These are phyloP conservation scores for Kwoniella bestiolae DNA, from an alignment of 768 basidiomycete species.

Conservation along the genomic window DNA sequence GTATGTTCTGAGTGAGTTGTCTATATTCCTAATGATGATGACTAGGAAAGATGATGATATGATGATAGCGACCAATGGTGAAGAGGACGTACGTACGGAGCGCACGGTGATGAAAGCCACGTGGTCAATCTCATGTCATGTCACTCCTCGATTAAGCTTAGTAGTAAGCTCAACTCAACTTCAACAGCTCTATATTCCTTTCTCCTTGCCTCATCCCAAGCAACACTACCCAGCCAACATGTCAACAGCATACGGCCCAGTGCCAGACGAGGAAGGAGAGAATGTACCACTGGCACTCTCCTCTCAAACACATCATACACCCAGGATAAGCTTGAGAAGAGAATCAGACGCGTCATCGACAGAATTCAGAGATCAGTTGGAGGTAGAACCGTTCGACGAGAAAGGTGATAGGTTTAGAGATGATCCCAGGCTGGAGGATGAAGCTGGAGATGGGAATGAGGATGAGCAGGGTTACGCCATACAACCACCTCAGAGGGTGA, in stretches of 20 bases:
- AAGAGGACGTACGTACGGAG: too few species aligned
- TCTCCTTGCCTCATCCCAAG: neutral
- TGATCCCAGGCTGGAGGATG: slow-evolving; percentile 40
- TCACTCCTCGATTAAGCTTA: too few species aligned
- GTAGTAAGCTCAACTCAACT: too few species aligned
- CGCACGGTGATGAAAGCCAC: too few species aligned
- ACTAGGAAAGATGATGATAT: too few species aligned
- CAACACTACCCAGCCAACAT: slow-evolving; percentile 3
- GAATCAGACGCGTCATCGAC: slow-evolving; percentile 41
- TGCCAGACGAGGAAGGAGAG: slow-evolving; percentile 9
- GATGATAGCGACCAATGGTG: too few species aligned
- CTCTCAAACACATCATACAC: neutral
- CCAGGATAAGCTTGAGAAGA: slow-evolving; percentile 12
- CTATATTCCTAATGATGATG: too few species aligned
- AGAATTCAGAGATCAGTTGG: slow-evolving; percentile 46
- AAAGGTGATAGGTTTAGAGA: slow-evolving; percentile 47
- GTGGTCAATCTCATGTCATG: too few species aligned
- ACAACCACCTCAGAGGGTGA: slow-evolving; percentile 41
- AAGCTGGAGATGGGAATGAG: slow-evolving; percentile 34
- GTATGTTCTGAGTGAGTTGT: too few species aligned
- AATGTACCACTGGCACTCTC: slow-evolving; percentile 9
- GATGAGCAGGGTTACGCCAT: slow-evolving; percentile 42
- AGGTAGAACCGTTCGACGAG: slow-evolving; percentile 48
- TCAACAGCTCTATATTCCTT: neutral
- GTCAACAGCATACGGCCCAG: slow-evolving; percentile 21